Conservation (phyloP, 1,139 yeast genomes). For the Geotrichum fermentans region DNA sequence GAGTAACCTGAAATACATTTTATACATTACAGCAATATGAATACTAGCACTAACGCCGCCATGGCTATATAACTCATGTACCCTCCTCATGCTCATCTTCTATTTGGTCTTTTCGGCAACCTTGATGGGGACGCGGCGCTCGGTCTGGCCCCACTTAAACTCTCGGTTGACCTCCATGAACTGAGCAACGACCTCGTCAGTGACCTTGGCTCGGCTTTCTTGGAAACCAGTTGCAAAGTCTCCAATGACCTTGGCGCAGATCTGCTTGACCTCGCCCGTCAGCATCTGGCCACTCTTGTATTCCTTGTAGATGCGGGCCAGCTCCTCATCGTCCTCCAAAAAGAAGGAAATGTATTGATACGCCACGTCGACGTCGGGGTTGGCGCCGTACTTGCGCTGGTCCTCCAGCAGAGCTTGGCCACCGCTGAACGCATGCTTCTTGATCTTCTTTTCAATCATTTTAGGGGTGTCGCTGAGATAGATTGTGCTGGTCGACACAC, state of each 20-base stretch:
- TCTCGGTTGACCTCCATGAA: conserved; percentile 80
- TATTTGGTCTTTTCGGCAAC: conserved; percentile 36
- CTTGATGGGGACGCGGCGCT: conserved; percentile 66
- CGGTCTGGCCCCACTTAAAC: conserved; percentile 64
- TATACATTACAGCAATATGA: no score
- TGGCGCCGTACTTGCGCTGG: conserved; percentile 84
- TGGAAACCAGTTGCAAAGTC: conserved; percentile 78
- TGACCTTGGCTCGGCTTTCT: conserved; percentile 62
- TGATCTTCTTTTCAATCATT: conserved; percentile 88
- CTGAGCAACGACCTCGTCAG: conserved; percentile 58
- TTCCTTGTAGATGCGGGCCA: conserved; percentile 55
- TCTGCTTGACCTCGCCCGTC: conserved; percentile 90
- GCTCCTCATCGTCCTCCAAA: conserved; percentile 77
- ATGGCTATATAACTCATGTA: no score
- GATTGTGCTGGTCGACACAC: conserved; percentile 76
- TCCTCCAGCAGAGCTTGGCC: conserved; percentile 86
- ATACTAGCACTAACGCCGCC: no score
- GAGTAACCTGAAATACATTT: no score
- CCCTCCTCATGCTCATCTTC: no score
- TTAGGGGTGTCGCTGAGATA: conserved; percentile 93
- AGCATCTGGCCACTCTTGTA: conserved; percentile 78
- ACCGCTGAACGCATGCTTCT: conserved; percentile 95
- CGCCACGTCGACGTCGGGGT: conserved; percentile 94
- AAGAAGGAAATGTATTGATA: conserved; percentile 89
- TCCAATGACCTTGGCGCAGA: conserved; percentile 76